Base-by-base conservation (phyloP, 371 early-diverging fungal species). In the Parasitella parasitica region DNA sequence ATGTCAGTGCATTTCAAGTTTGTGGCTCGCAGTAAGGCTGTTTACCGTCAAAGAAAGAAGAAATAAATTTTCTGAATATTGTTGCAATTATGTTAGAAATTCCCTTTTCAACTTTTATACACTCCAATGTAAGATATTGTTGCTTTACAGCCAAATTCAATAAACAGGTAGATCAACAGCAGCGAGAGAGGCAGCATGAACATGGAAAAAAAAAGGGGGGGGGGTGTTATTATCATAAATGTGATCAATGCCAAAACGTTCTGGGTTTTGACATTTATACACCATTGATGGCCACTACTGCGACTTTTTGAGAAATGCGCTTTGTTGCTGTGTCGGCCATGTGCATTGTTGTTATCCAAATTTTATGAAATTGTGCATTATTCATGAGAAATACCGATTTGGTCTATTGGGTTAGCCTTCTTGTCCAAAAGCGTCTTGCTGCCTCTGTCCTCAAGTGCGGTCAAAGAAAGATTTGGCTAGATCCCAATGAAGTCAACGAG, bases 401-500 rank as follows among this genome's bases (percentile, higher is more conserved):
- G 16, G 27, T 35, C 4, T 27, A 26, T 51, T 92, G 91, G 94
- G 87, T 88, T 64, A 91, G 88, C 81, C 82, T 93, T 71, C 76
- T 83, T 70, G 89, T 82, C 76, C 94, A 95, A 88, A 95, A 95
- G 87, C 94, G 98, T 76, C 81, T 99, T 67, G 99, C 99, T 64
- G 92, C 98, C 68, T 89, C 93, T 80, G 95, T 99, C 78, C 89
- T 99, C 78, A 93, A 94, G 81, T 98, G 98, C 86, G 99, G 99
- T 76, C 82, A 97, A 89, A 86, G 97, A 75, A 99, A 99, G 90
- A 88, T 99, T 71, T 99, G 99, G 99, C 84, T 99, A 52, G 99
- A 99, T 86, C 99, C 99, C 69, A 94, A 93, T 77, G 99, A 99
- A 85, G 87, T 86, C 75, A 90, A 86, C 69, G 96, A 95, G 78